Base-by-base conservation (phyloP, 208 protist species). In the Crithidia acanthocephali region DNA sequence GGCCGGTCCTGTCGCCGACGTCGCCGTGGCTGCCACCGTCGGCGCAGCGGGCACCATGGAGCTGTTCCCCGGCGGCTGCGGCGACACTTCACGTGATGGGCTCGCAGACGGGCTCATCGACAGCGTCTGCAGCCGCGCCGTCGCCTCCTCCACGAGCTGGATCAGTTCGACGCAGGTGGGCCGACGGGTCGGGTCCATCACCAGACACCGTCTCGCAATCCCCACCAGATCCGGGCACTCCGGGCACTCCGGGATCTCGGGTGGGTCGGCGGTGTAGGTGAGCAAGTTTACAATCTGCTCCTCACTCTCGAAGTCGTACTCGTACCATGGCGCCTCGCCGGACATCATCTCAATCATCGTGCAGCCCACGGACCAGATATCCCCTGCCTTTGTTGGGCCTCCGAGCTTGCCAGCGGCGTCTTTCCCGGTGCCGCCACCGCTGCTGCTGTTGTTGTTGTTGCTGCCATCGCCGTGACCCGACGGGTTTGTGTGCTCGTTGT, bases 311-410 rank as follows among this genome's bases (percentile, higher is more conserved):
- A 96, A 94, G 40, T 95, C 88, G 79, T 94, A 96, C 78, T 97
- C 93, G 69, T 81, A 80, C 93, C 93, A 97, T 35, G 93, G 94
- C 16, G 83, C 81, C 61, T 93, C 81, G 20, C 81, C 85, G 16
- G 90, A 90, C 71, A 96, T 85, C 91, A 98, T 98, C 72, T 98
- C 94, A 47, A 98, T 90, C 70, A 98, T 71, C 51, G 80, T 79
- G 75, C 94, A 98, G 23, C 94, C 94, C 0, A 98, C 86, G 27
- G 90, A 95, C 92, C 94, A 98, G 22, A 98, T 92, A 58, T 98
- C 94, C 40, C 87, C 84, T 22, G 88, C 88, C 74, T 86, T 92
- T 23, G 85, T 95, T 2, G 93, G 88, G 2, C 89, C 89, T 0
- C 33, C 62, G 2, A 71, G 27, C 55, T 57, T 74, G 20, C 22